These are phyloP conservation scores for Stagonosporopsis vannaccii DNA, from an alignment of 2,329 filamentous ascomycete species.

Conservation along the genomic window DNA sequence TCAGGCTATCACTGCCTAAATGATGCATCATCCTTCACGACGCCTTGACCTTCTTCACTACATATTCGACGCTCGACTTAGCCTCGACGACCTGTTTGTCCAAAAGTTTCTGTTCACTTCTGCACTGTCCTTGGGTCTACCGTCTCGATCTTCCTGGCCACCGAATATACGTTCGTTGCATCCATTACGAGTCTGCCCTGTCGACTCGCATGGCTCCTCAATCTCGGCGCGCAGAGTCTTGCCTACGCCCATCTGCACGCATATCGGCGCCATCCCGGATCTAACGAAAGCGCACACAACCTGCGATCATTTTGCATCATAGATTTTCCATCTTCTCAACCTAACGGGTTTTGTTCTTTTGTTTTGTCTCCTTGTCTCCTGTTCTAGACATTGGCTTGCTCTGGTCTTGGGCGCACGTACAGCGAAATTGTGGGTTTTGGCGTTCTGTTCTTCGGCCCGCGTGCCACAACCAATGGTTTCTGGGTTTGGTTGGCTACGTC, in stretches of 20 bases:
- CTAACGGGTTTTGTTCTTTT: slow-evolving; percentile 20
- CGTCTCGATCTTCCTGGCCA: slow-evolving; percentile 23
- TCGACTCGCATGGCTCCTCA: slow-evolving; percentile 22
- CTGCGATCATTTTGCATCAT: slow-evolving; percentile 50
- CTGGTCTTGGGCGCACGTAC: slow-evolving; percentile 39
- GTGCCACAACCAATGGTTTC: slow-evolving; percentile 32
- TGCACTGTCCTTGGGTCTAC: slow-evolving; percentile 13
- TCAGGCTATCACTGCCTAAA: slow-evolving; percentile 47
- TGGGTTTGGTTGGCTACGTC: slow-evolving; percentile 25
- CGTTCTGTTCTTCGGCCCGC: slow-evolving; percentile 36
- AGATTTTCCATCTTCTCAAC: slow-evolving; percentile 39
- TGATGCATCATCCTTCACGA: slow-evolving; percentile 1
- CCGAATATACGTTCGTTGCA: slow-evolving; percentile 31
- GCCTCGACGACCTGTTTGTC: slow-evolving; percentile 43
- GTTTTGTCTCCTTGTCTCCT: slow-evolving; percentile 37
- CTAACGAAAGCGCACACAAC: slow-evolving; percentile 46
- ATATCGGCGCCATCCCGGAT: slow-evolving; percentile 46
- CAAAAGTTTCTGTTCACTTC: slow-evolving; percentile 42
- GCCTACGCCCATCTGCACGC: slow-evolving; percentile 46
- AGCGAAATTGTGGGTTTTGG: slow-evolving; percentile 46
- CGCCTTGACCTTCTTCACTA: slow-evolving; percentile 25
- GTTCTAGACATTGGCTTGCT: slow-evolving; percentile 44
- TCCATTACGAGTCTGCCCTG: slow-evolving; percentile 29
- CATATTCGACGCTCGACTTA: slow-evolving; percentile 34
- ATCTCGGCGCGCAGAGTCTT: slow-evolving; percentile 33